Percentiles rank a stretch among this genome's conserved stretches.
These are phyloP conservation scores for Yueomyces sinensis DNA, from an alignment of 805 yeast species.

Conservation along the genomic window DNA sequence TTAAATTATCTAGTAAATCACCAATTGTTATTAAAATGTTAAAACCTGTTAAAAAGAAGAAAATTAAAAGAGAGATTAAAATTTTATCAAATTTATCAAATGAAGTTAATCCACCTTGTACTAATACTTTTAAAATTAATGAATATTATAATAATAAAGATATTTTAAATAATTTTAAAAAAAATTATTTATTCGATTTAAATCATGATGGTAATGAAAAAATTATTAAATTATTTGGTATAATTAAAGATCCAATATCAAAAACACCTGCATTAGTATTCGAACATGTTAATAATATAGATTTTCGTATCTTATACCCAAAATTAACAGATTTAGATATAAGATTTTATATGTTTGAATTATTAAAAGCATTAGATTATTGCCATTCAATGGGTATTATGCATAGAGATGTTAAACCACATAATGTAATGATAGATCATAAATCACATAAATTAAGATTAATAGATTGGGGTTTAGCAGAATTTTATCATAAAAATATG, in stretches of 20 bases:
- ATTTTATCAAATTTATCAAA: constrained; percentile 66
- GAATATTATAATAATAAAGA: constrained; percentile 20
- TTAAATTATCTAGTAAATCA: constrained; percentile 47
- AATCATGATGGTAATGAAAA: constrained; percentile 40
- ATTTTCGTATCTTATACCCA: constrained; percentile 71
- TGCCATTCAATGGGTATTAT: constrained; percentile 92
- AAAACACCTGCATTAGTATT: constrained; percentile 81
- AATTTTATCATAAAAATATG: constrained; percentile 78
- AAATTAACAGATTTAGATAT: constrained; percentile 63
- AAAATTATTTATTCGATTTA: constrained; percentile 16
- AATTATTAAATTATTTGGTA: constrained; percentile 61
- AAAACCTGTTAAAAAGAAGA: constrained; percentile 87
- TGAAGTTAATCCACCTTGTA: constrained; percentile 19
- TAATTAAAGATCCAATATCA: constrained; percentile 66
- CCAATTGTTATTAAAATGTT: constrained; percentile 77
- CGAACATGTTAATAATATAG: constrained; percentile 73
- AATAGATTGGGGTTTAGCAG: constrained; percentile 95
- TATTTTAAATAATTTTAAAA: constrained; percentile 13
- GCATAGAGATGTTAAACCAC: constrained; percentile 94
- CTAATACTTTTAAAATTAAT: constrained; percentile 11
- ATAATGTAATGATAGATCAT: constrained; percentile 91
- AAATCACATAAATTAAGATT: constrained; percentile 52
- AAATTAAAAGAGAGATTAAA: constrained; percentile 80
- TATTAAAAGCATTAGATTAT: constrained; percentile 74
- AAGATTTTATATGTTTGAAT: constrained; percentile 69